Evolutionary conservation across 2,329 filamentous ascomycete genomes (phyloP).

Genomic region (Phialemonium atrogriseum): DNA sequence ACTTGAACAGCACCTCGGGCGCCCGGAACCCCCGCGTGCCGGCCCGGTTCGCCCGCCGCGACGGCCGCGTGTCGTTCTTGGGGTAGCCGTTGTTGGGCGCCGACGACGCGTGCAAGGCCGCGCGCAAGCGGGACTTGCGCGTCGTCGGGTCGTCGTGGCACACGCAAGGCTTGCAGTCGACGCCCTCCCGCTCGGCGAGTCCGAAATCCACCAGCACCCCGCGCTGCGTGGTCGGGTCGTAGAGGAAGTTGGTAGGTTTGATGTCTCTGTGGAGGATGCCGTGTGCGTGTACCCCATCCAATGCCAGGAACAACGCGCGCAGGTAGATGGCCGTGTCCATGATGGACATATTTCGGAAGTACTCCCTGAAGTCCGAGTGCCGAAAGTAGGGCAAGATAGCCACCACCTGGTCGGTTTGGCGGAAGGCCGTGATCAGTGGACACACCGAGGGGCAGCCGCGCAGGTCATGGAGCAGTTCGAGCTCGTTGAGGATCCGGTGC

Average conservation of each 20-base stretch:
- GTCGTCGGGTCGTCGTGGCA: constrained; percentile 60
- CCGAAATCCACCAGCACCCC: constrained; percentile 98
- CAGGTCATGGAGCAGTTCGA: constrained; percentile 85
- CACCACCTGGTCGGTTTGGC: constrained; percentile 87
- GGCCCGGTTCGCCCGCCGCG: constrained; percentile 84
- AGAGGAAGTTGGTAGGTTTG: constrained; percentile 96
- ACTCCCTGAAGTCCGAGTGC: constrained; percentile 88
- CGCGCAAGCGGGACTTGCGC: constrained; percentile 51
- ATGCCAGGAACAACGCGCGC: constrained; percentile 75
- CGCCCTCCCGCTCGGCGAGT: constrained; percentile 78
- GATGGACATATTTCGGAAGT: constrained; percentile 85
- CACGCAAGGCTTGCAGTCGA: constrained; percentile 71
- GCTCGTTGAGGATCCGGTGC: constrained; percentile 86
- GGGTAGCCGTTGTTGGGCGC: constrained; percentile 63
- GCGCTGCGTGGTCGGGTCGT: constrained; percentile 69
- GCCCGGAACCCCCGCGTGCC: constrained; percentile 94
- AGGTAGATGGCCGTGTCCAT: constrained; percentile 86
- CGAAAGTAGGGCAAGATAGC: constrained; percentile 93
- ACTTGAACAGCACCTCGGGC: constrained; percentile 94
- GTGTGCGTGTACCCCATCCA: constrained; percentile 74
- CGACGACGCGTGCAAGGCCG: constrained; percentile 48
- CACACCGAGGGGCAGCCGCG: constrained; percentile 78
- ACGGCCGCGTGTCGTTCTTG: constrained; percentile 80
- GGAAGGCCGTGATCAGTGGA: constrained; percentile 94
- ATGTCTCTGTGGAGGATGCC: constrained; percentile 91